Conservation (phyloP, 2,329 filamentous ascomycete species). For the Scedosporium minutisporum region DNA sequence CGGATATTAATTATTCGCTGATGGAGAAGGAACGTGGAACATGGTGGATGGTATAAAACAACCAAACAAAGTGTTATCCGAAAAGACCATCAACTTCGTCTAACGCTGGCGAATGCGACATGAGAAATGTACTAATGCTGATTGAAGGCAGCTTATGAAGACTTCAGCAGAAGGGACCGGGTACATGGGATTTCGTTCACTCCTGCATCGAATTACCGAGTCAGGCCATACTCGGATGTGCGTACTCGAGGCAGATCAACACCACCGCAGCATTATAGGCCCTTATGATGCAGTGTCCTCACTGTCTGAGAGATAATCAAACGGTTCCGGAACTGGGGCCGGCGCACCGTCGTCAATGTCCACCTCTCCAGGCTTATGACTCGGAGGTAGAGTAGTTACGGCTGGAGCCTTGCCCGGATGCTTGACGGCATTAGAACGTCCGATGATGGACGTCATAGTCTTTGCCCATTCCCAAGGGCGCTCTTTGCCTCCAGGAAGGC, state of each 20-base stretch:
- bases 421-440: slow-evolving; percentile 8
- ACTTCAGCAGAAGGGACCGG: neutral
- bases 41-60: neutral
- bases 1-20: neutral
- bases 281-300: neutral
- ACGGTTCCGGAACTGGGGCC: slow-evolving; percentile 16
- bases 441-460: slow-evolving; percentile 44
- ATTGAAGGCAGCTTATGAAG: neutral
- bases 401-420: slow-evolving; percentile 13
- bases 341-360: slow-evolving; percentile 4
- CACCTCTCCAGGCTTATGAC: neutral
- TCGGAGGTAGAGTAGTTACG: slow-evolving; percentile 12
- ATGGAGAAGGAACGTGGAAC: neutral
- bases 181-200: neutral
- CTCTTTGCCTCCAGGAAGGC: slow-evolving; percentile 51
- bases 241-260: neutral
- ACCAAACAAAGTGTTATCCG: neutral
- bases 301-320: slow-evolving; percentile 25
- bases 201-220: neutral
- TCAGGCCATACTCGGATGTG: neutral
- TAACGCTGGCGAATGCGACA: neutral
- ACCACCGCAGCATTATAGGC: neutral
- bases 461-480: slow-evolving; percentile 72
- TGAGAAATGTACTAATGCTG: neutral
- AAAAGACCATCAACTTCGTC: neutral